Evolutionary conservation across 345 rosid species (phyloP), one percentile per base, ranked within the genome.

Genomic region (Durio zibethinus): DNA sequence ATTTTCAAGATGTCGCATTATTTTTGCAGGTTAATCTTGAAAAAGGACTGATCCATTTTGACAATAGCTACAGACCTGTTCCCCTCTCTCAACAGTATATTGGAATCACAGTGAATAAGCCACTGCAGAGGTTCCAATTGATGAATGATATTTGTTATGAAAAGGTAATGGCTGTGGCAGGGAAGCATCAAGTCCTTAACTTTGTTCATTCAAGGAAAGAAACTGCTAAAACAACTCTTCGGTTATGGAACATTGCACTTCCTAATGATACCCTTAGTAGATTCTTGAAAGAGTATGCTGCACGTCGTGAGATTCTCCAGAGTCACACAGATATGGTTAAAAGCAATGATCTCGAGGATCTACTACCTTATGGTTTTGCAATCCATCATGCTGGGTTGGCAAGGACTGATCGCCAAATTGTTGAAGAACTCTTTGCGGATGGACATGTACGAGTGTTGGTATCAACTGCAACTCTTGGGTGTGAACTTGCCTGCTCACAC

Each of bases 391-490:
- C 98, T 64, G 99, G 99, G 42, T 83, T 96, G 91, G 81, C 97
- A 48, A 93, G 94, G 88, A 83, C 79, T 82, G 99, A 96, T 76
- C 89, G 97, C 75, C 83, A 89, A 83, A 85, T 96, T 73, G 99
- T 93, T 73, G 99, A 93, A 86, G 87, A 82, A 20, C 97, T 92
- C 60, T 96, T 96, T 76, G 88, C 79, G 9, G 90, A 77, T 74
- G 88, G 93, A 43, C 93, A 90, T 79, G 90, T 96, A 18, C 97
- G 92, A 81, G 97, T 93, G 77, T 82, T 96, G 88, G 93, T 93
- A 78, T 96, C 98, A 43, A 92, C 98, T 57, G 98, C 99, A 65
- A 96, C 99, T 75, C 99, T 96, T 75, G 99, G 99, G 99, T 76
- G 99, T 93, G 60, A 96, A 96, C 82, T 85, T 96, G 79, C 98